Percentiles rank a stretch among this genome's conserved stretches.
phyloP scores from a whole-genome alignment of 768 basidiomycete genomes.

The Naematelia aurantialba region DNA sequence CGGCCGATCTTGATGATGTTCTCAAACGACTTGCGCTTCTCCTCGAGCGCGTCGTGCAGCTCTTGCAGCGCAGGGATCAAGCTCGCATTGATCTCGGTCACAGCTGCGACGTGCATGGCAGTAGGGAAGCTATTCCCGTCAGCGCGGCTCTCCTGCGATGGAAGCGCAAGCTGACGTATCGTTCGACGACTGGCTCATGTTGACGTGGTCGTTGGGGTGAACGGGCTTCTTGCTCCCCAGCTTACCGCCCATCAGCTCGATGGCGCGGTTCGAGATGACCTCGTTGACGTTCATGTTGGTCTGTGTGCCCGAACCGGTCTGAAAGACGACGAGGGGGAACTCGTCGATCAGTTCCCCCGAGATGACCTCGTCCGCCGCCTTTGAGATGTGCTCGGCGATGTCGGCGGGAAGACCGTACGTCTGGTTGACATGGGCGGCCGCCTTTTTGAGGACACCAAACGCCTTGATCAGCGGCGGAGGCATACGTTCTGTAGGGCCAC shows the following conservation, averaged over 20 bases:
- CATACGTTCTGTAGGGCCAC: conserved; percentile 81
- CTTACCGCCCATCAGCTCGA: conserved; percentile 91
- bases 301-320: conserved; percentile 97
- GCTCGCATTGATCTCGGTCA: conserved; percentile 72
- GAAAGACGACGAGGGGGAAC: conserved; percentile 98
- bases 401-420: conserved; percentile 85
- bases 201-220: conserved; percentile 99
- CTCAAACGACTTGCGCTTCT: conserved; percentile 76
- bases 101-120: conserved; percentile 96
- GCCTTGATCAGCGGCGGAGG: conserved; percentile 96
- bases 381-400: conserved; percentile 79
- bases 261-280: conserved; percentile 97
- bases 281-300: conserved; percentile 99
- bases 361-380: conserved; percentile 96
- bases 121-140: conserved; percentile 78
- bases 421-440: conserved; percentile 84
- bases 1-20: conserved; percentile 97
- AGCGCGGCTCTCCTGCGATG: neutral
- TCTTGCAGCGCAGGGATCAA: conserved; percentile 81
- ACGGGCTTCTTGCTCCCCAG: conserved; percentile 95
- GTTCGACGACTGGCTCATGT: conserved; percentile 98
- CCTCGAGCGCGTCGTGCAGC: conserved; percentile 76
- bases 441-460: conserved; percentile 95
- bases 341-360: conserved; percentile 89
- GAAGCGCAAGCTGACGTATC: conserved; percentile 69